Evolutionary conservation across 352 stramenopile genomes (phyloP).

Genomic region (Phytophthora pistaciae): DNA sequence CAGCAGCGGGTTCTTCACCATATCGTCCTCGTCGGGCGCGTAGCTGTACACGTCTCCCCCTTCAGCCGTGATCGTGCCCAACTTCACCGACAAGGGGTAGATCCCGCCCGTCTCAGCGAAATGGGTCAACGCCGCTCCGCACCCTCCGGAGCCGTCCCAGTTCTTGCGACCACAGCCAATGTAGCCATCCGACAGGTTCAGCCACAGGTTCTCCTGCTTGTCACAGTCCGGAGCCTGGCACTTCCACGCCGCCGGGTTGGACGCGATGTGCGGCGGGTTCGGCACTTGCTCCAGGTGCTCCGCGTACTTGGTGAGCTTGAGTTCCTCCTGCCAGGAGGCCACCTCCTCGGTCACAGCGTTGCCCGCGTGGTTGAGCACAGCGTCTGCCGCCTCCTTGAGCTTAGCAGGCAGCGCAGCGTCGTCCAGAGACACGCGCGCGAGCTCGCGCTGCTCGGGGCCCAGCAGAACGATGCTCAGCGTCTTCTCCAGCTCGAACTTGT

Average conservation of each 20-base stretch:
- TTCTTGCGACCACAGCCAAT: slow-evolving; percentile 92
- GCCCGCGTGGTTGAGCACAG: slow-evolving; percentile 78
- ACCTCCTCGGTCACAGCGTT: slow-evolving; percentile 85
- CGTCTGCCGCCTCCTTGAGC: slow-evolving; percentile 65
- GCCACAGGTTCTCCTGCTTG: slow-evolving; percentile 98
- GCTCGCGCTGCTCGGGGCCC: slow-evolving; percentile 45
- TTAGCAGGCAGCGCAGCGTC: slow-evolving; percentile 47
- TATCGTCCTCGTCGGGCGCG: slow-evolving; percentile 97
- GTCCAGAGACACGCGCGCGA: slow-evolving; percentile 44
- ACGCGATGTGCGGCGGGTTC: slow-evolving; percentile 68
- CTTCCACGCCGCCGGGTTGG: slow-evolving; percentile 78
- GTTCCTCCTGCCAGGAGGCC: slow-evolving; percentile 84
- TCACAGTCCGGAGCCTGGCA: slow-evolving; percentile 95
- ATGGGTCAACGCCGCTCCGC: slow-evolving; percentile 96
- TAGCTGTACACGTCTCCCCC: slow-evolving; percentile 99
- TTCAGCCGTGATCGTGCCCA: slow-evolving; percentile 97
- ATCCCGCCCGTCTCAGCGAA: slow-evolving; percentile 93
- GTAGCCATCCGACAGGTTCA: slow-evolving; percentile 96
- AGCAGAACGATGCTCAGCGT: slow-evolving; percentile 85
- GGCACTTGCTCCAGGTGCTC: slow-evolving; percentile 76
- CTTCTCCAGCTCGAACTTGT: slow-evolving; percentile 92
- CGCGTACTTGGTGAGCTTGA: slow-evolving; percentile 82
- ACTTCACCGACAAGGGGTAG: slow-evolving; percentile 98
- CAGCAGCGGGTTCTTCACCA: slow-evolving; percentile 97
- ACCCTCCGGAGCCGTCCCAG: slow-evolving; percentile 97